Conservation (phyloP, 257 asterid species). For the Eustoma russellianum region DNA sequence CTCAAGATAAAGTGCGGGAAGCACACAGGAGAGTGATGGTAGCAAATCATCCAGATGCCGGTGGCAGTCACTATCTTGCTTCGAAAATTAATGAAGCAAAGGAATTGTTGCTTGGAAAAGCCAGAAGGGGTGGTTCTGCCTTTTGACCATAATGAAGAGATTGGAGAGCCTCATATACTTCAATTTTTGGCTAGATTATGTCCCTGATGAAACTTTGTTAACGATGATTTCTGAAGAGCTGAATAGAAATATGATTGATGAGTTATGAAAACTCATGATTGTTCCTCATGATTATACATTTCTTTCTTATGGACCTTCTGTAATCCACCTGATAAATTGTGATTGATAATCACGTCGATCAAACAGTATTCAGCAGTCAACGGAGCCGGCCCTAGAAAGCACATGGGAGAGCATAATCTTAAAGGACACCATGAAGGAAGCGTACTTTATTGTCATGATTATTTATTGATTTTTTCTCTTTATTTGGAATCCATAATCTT, state of each 20-base stretch:
- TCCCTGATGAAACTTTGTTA: background rate
- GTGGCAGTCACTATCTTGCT: slow-evolving; percentile 91
- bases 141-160: slow-evolving; percentile 31
- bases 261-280: too few species aligned
- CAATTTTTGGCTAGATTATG: background rate
- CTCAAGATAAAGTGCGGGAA: slow-evolving; percentile 67
- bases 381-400: too few species aligned
- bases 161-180: background rate
- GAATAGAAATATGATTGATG: too few species aligned
- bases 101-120: slow-evolving; percentile 62
- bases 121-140: slow-evolving; percentile 52
- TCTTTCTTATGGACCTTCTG: too few species aligned
- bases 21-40: slow-evolving; percentile 93
- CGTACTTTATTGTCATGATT: background rate
- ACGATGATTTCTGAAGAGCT: too few species aligned
- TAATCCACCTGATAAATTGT: too few species aligned
- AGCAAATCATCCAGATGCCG: slow-evolving; percentile 95
- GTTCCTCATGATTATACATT: too few species aligned
- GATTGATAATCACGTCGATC: too few species aligned
- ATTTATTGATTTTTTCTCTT: background rate
- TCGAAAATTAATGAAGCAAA: slow-evolving; percentile 91
- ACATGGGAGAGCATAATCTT: background rate
- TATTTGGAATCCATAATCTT: too few species aligned
- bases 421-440: background rate
- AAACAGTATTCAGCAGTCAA: too few species aligned